Percentiles rank a stretch among this genome's conserved stretches.
Conservation (phyloP, 352 stramenopile species). For the Phytophthora colocasiae region DNA sequence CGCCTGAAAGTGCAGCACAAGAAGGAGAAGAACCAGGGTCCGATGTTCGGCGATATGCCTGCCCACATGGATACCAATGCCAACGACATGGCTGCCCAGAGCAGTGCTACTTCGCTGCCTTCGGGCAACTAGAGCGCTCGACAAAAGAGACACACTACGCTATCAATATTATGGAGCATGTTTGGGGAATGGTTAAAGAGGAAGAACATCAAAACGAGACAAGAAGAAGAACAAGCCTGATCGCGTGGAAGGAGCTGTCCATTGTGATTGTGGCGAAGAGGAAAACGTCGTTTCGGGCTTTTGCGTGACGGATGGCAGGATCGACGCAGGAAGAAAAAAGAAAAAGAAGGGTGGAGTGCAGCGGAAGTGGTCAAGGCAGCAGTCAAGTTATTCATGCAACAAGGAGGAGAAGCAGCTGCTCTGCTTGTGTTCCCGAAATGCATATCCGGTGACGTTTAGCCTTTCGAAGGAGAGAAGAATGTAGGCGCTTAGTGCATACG, state of each 20-base stretch:
- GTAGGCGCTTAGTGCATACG: slow-evolving; percentile 34
- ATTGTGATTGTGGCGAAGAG: slow-evolving; percentile 22
- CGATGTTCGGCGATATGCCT: slow-evolving; percentile 75
- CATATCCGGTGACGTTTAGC: slow-evolving; percentile 41
- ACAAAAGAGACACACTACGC: slow-evolving; percentile 27
- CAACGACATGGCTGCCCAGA: slow-evolving; percentile 51
- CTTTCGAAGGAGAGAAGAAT: slow-evolving; percentile 19
- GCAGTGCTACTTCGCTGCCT: slow-evolving; percentile 48
- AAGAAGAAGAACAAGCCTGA: slow-evolving; percentile 31
- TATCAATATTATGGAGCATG: slow-evolving; percentile 50
- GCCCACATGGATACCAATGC: slow-evolving; percentile 59
- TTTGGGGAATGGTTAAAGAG: slow-evolving; percentile 32
- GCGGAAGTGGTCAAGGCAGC: slow-evolving; percentile 20
- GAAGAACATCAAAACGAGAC: slow-evolving; percentile 25
- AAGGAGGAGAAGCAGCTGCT: slow-evolving; percentile 22
- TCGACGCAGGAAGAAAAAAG: slow-evolving; percentile 15
- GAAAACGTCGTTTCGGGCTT: slow-evolving; percentile 6
- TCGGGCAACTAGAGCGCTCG: slow-evolving; percentile 41
- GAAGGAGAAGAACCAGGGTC: slow-evolving; percentile 85
- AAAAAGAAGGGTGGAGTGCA: slow-evolving; percentile 17
- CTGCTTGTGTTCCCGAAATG: slow-evolving; percentile 35
- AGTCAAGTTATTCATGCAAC: slow-evolving; percentile 40
- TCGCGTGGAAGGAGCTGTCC: slow-evolving; percentile 20
- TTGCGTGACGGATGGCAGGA: slow-evolving; percentile 5
- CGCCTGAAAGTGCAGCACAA: slow-evolving; percentile 97